phyloP scores from a whole-genome alignment of 495 filamentous ascomycete genomes.

The Hyaloscypha bicolor region DNA sequence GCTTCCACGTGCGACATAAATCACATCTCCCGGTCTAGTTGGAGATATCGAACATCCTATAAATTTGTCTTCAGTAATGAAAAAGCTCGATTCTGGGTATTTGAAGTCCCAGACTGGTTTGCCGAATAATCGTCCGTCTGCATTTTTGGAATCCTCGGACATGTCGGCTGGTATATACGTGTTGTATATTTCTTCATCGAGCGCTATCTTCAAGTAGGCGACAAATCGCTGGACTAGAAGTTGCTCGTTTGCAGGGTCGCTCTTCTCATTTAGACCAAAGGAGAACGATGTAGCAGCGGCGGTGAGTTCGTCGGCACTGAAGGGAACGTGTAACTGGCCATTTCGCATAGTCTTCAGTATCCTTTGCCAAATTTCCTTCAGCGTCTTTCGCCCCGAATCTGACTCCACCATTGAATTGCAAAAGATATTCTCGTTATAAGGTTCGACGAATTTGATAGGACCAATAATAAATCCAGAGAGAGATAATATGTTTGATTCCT shows the following conservation, averaged over 20 bases:
- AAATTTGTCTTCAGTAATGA: conserved; percentile 20
- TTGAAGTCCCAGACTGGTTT: conserved; percentile 26
- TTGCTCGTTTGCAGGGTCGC: conserved; percentile 22
- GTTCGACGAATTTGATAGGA: conserved; percentile 6
- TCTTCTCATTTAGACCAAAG: conserved; percentile 28
- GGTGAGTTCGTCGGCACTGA: conserved; percentile 17
- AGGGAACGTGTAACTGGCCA: conserved; percentile 17
- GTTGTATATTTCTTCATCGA: conserved; percentile 24
- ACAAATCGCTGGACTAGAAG: conserved; percentile 24
- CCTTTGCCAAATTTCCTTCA: conserved; percentile 26
- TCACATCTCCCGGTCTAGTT: conserved; percentile 12
- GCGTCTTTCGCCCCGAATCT: conserved; percentile 14
- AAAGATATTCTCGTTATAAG: conserved; percentile 29
- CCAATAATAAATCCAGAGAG: conserved; percentile 25
- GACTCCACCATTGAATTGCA: conserved; percentile 23
- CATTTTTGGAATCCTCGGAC: conserved; percentile 19
- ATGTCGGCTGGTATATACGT: conserved; percentile 24
- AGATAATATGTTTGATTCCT: conserved; percentile 26
- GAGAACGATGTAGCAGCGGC: conserved; percentile 30
- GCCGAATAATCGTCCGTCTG: conserved; percentile 24
- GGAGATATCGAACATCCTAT: conserved; percentile 14
- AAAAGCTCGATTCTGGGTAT: conserved; percentile 28
- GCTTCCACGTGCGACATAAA: not conserved
- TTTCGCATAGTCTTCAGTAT: conserved; percentile 25
- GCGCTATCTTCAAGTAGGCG: conserved; percentile 23